Base-by-base conservation (phyloP, 208 protist genomes). In the Leishmania martiniquensis region DNA sequence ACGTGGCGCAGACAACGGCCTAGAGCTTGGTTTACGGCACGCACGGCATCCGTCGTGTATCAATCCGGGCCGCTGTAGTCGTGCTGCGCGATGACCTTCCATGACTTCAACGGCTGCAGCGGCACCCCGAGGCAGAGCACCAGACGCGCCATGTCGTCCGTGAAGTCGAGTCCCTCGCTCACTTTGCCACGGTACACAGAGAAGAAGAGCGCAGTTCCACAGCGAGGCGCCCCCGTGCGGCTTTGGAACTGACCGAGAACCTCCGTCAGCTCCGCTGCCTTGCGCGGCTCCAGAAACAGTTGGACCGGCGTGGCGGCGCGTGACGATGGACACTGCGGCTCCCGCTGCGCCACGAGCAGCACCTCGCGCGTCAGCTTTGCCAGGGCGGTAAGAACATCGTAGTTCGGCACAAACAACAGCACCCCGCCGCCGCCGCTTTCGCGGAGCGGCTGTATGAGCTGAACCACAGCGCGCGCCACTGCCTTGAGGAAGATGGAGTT, bases 11-110 rank as follows among this genome's bases (percentile, higher is more conserved):
- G 97, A 68, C 98, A 98, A 20, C 98, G 91, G 34, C 98, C 98
- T 12, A 99, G 88, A 10, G 97, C 96, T 84, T 99, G 98, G 80
- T 99, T 99, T 17, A 99, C 97, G 3, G 98, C 97, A 17, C 98
- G 89, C 55, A 95, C 81, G 0, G 98, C 91, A 54, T 98, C 90
- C 39, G 77, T 88, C 0, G 73, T 68, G 76, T 99, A 99, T 97
- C 98, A 99, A 13, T 91, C 81, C 37, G 81, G 72, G 0, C 97
- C 97, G 37, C 83, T 94, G 87, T 89, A 94, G 32, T 45, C 37
- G 6, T 87, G 82, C 81, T 96, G 89, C 37, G 89, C 89, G 37
- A 62, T 34, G 20, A 96, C 90, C 34, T 60, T 85, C 87, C 88
- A 93, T 32, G 82, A 89, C 71, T 85, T 87, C 9, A 92, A 72